Evolutionary conservation across 495 filamentous ascomycete species (phyloP).

Genomic region (Neurospora pannonica): DNA sequence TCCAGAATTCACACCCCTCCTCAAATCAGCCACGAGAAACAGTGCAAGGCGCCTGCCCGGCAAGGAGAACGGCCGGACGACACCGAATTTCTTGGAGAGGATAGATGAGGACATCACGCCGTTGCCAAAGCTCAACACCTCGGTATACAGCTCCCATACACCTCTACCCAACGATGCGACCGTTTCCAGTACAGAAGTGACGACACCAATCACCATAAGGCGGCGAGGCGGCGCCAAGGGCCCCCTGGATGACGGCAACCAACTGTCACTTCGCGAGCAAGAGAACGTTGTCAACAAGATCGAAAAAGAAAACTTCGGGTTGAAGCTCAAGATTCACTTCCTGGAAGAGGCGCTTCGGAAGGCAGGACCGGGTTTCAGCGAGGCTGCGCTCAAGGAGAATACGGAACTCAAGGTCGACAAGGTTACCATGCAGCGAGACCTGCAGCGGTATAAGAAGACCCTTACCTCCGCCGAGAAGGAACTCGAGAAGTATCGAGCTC

Average conservation of each 20-base stretch:
- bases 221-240: constrained; percentile 53
- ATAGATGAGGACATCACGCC: constrained; percentile 55
- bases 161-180: constrained; percentile 51
- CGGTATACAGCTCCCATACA: constrained; percentile 40
- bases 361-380: constrained; percentile 76
- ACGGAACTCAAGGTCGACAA: constrained; percentile 89
- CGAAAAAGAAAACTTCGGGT: constrained; percentile 80
- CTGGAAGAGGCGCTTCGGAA: constrained; percentile 72
- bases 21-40: constrained; percentile 82
- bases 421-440: constrained; percentile 76
- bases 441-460: constrained; percentile 72
- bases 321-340: constrained; percentile 76
- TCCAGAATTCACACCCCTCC: constrained; percentile 84
- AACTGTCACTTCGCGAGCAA: constrained; percentile 84
- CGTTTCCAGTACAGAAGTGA: constrained; percentile 65
- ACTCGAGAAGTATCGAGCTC: constrained; percentile 64
- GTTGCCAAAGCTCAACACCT: constrained; percentile 42
- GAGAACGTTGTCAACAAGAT: constrained; percentile 92
- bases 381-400: constrained; percentile 82
- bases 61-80: constrained; percentile 48
- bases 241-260: constrained; percentile 69
- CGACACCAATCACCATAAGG: constrained; percentile 62
- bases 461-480: constrained; percentile 69
- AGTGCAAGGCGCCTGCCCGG: constrained; percentile 48
- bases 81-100: constrained; percentile 58